Conservation (phyloP, 768 basidiomycete species). For the Lentinula edodes region DNA sequence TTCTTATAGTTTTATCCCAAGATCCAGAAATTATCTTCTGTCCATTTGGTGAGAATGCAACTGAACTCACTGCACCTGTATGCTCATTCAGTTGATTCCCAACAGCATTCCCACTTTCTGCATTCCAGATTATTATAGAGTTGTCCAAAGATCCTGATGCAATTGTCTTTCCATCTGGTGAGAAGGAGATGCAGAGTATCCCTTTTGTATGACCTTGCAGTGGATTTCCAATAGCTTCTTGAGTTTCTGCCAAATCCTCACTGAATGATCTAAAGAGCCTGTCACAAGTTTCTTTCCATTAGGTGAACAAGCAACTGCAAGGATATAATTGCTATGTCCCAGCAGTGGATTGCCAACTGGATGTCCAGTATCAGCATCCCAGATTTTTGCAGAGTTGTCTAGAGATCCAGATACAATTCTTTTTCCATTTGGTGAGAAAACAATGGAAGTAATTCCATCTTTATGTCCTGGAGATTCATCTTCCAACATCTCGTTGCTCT, state of each 20-base stretch:
- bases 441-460: background rate
- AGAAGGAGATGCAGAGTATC: background rate
- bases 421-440: background rate
- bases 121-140: background rate
- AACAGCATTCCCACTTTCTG: conserved; percentile 26
- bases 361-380: background rate
- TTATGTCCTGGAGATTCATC: background rate
- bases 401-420: background rate
- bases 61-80: background rate
- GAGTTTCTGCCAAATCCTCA: background rate
- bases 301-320: conserved; percentile 41
- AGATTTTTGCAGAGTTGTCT: background rate
- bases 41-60: background rate
- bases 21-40: background rate
- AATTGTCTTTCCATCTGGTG: background rate
- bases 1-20: background rate
- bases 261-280: background rate
- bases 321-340: conserved; percentile 5
- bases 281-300: conserved; percentile 29
- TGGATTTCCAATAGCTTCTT: background rate
- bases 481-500: background rate
- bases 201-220: background rate
- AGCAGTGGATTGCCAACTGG: background rate
- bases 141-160: background rate
- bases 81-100: conserved; percentile 8